A percentile compares a stretch with the other conserved stretches of the same genome.
Conservation (phyloP, 352 stramenopile genomes). For the Phytophthora megakarya region DNA sequence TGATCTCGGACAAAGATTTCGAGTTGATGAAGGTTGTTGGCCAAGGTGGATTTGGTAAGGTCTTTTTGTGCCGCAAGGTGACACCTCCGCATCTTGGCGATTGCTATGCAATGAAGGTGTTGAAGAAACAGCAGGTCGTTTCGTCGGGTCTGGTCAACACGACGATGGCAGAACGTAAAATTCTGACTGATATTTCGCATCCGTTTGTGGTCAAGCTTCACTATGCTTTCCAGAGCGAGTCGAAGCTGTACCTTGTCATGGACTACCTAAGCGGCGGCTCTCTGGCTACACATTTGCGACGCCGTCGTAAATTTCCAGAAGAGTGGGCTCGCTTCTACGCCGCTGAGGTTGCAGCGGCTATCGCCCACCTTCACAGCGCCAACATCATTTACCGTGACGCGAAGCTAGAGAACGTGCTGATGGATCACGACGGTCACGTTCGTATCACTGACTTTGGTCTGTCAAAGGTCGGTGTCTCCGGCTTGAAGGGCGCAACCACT, state of each 20-base stretch:
- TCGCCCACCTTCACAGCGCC: constrained; percentile 92
- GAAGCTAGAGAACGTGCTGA: constrained; percentile 95
- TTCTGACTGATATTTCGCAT: constrained; percentile 92
- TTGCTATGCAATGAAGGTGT: constrained; percentile 99
- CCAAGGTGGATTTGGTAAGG: constrained; percentile 97
- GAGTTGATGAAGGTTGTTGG: constrained; percentile 98
- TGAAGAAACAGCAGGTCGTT: constrained; percentile 93
- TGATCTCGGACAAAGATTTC: constrained; percentile 92
- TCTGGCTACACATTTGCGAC: constrained; percentile 89
- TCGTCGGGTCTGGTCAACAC: constrained; percentile 93
- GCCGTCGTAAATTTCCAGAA: constrained; percentile 89
- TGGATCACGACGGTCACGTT: constrained; percentile 94
- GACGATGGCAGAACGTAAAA: constrained; percentile 93
- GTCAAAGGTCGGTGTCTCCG: constrained; percentile 91
- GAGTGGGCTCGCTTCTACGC: constrained; percentile 92
- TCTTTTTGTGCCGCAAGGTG: constrained; percentile 97
- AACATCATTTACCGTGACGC: constrained; percentile 97
- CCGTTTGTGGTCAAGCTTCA: constrained; percentile 95
- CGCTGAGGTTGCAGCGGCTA: constrained; percentile 93
- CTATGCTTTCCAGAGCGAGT: constrained; percentile 94
- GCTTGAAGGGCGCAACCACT: constrained; percentile 86
- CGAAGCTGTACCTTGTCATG: constrained; percentile 93
- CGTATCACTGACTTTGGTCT: constrained; percentile 95
- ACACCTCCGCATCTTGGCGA: constrained; percentile 88
- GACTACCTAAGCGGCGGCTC: constrained; percentile 93